Conservation (phyloP, 371 early-diverging fungal genomes). For the Mortierella sp. region DNA sequence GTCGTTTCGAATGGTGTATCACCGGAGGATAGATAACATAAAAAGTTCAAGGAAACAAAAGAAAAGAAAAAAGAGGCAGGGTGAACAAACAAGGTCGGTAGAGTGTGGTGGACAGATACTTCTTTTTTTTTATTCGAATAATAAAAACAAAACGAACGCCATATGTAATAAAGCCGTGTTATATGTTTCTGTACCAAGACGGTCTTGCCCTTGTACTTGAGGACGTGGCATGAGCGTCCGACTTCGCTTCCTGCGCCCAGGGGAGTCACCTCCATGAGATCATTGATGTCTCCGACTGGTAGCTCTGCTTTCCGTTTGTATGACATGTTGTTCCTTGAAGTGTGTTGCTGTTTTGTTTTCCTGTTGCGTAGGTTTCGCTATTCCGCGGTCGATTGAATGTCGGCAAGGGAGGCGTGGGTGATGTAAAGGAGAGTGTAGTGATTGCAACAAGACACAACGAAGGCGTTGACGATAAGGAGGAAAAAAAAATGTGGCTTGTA, state of each 20-base stretch:
- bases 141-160: slow-evolving; percentile 2
- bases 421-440: background rate
- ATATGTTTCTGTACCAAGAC: slow-evolving; percentile 81
- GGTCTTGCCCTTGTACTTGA: slow-evolving; percentile 97
- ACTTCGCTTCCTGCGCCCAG: slow-evolving; percentile 99
- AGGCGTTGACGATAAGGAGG: background rate
- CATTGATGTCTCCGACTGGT: slow-evolving; percentile 72
- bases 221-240: slow-evolving; percentile 97
- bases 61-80: slow-evolving; percentile 9
- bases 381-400: background rate
- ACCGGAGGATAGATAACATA: slow-evolving; percentile 2
- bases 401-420: background rate
- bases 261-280: slow-evolving; percentile 91
- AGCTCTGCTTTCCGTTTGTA: slow-evolving; percentile 55
- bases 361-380: background rate
- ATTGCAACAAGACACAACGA: background rate
- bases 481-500: background rate
- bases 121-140: slow-evolving; percentile 11
- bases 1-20: background rate
- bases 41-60: slow-evolving; percentile 11
- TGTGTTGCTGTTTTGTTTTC: background rate
- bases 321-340: slow-evolving; percentile 17
- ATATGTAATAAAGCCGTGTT: background rate
- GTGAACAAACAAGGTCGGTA: slow-evolving; percentile 17
- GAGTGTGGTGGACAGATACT: background rate